Conservation (phyloP, 208 protist genomes). For the Crithidia sp. region DNA sequence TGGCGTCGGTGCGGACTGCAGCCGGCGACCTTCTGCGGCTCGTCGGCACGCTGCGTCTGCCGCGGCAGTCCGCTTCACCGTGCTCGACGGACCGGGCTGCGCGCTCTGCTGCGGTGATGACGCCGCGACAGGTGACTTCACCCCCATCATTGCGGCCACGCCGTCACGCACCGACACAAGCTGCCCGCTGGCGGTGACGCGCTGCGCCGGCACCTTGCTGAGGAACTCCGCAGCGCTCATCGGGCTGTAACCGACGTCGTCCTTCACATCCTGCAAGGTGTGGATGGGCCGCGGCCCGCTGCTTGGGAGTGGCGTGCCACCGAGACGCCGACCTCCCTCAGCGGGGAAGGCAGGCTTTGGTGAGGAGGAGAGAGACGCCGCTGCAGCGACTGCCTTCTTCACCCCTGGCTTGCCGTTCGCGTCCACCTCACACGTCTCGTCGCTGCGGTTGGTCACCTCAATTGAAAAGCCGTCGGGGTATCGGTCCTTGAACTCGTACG, state of each 20-base stretch:
- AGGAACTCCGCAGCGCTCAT: constrained; percentile 66
- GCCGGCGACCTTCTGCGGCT: not conserved
- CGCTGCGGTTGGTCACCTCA: constrained; percentile 75
- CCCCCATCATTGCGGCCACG: constrained; percentile 59
- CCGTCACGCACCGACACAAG: constrained; percentile 71
- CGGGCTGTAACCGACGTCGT: constrained; percentile 16
- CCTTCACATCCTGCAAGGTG: constrained; percentile 32
- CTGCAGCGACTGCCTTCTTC: not conserved
- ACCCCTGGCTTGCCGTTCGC: constrained; percentile 1
- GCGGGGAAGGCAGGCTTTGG: not conserved
- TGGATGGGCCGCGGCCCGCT: constrained; percentile 21
- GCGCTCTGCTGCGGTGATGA: not conserved
- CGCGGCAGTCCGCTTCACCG: constrained; percentile 54
- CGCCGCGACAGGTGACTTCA: not conserved
- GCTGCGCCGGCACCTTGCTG: constrained; percentile 58
- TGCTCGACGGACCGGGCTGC: constrained; percentile 9
- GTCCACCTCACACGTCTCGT: constrained; percentile 33
- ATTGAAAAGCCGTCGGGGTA: constrained; percentile 93
- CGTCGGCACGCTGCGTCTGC: constrained; percentile 44
- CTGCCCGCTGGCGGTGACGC: constrained; percentile 70
- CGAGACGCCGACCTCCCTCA: constrained; percentile 37
- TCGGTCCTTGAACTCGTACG: constrained; percentile 93
- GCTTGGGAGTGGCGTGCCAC: constrained; percentile 1
- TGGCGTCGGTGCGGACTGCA: not conserved
- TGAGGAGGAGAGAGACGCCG: not conserved